These are phyloP conservation scores for Kockovaella imperatae DNA, from an alignment of 768 basidiomycete genomes.

Conservation along the genomic window DNA sequence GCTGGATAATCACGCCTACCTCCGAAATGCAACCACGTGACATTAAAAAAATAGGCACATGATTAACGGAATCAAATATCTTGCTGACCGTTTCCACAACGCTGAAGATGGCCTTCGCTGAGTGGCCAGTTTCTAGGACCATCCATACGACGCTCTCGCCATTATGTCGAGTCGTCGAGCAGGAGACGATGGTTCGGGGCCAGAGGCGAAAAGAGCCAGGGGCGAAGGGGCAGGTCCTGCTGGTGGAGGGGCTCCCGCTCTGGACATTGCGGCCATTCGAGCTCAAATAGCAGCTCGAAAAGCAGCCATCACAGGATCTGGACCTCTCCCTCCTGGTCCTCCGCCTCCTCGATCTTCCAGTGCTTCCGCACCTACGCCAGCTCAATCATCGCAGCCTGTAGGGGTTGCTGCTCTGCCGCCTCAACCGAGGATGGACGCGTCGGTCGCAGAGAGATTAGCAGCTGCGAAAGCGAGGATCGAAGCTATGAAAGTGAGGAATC, in stretches of 20 bases:
- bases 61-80: too few relatives aligned
- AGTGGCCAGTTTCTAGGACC: too few relatives aligned
- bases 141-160: conserved; percentile 3
- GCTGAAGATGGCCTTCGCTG: too few relatives aligned
- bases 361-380: conserved; percentile 47
- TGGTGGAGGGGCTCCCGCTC: conserved; percentile 8
- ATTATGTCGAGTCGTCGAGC: conserved; percentile 29
- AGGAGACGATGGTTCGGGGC: conserved; percentile 22
- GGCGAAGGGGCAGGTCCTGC: conserved; percentile 1
- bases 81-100: too few relatives aligned
- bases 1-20: too few relatives aligned
- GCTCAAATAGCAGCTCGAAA: conserved; percentile 41
- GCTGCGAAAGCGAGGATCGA: conserved; percentile 81
- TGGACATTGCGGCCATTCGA: conserved; percentile 41
- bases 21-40: too few relatives aligned
- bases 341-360: conserved; percentile 37
- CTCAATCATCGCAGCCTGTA: conserved; percentile 49
- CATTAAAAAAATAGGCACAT: too few relatives aligned
- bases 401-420: conserved; percentile 47
- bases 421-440: conserved; percentile 16
- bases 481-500: conserved; percentile 67
- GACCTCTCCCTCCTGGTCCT: conserved; percentile 20
- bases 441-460: conserved; percentile 55
- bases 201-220: conserved; percentile 29
- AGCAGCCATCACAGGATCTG: conserved; percentile 15